Evolutionary conservation across 2,329 filamentous ascomycete genomes (phyloP).

Genomic region (Penicillium capsulatum): DNA sequence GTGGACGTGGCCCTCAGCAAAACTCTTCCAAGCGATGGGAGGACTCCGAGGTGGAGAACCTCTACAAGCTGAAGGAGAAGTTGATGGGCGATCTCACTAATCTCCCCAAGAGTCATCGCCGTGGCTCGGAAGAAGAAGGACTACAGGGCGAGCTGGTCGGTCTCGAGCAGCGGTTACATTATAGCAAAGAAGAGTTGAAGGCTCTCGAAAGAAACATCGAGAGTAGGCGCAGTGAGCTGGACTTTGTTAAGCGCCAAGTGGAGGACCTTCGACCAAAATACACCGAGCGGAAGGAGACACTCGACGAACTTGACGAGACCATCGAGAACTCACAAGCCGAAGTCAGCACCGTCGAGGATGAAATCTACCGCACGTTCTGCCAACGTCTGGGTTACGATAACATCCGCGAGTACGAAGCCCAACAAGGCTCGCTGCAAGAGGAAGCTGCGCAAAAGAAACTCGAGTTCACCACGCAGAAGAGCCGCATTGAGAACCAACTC

Average conservation of each 20-base stretch:
- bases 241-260: slow-evolving; percentile 68
- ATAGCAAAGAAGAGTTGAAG: slow-evolving; percentile 69
- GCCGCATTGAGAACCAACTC: slow-evolving; percentile 57
- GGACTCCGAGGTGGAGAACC: slow-evolving; percentile 79
- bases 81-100: slow-evolving; percentile 72
- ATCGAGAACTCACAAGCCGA: slow-evolving; percentile 57
- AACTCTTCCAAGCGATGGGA: slow-evolving; percentile 74
- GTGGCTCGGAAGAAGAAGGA: slow-evolving; percentile 71
- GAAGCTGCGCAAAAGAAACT: slow-evolving; percentile 82
- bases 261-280: slow-evolving; percentile 74
- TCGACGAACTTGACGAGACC: slow-evolving; percentile 59
- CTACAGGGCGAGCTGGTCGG: slow-evolving; percentile 75
- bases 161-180: slow-evolving; percentile 70
- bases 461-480: slow-evolving; percentile 76
- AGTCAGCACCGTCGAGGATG: slow-evolving; percentile 78
- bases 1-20: slow-evolving; percentile 76
- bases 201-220: slow-evolving; percentile 76
- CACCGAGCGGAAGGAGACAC: slow-evolving; percentile 63
- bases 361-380: slow-evolving; percentile 83
- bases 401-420: slow-evolving; percentile 88
- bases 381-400: slow-evolving; percentile 78
- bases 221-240: slow-evolving; percentile 77
- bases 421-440: slow-evolving; percentile 87
- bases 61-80: slow-evolving; percentile 72
- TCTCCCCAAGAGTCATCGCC: slow-evolving; percentile 73